phyloP scores from a whole-genome alignment of 2,329 filamentous ascomycete species.

The Talaromyces atroroseus region DNA sequence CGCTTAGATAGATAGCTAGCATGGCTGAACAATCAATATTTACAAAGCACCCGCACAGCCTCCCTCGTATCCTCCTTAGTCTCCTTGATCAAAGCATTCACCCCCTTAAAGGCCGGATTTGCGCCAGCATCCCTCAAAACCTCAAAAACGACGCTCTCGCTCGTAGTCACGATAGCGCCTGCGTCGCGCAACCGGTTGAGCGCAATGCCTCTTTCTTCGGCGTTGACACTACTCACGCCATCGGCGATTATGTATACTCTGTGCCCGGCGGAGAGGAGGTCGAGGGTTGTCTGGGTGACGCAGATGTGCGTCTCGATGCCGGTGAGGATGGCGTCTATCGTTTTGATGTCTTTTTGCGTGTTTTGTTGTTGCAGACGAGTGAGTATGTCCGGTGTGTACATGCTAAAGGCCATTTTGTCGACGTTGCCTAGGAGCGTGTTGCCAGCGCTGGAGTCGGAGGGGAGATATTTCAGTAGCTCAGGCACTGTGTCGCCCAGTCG shows the following conservation, averaged over 20 bases:
- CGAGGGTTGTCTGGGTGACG: constrained; percentile 84
- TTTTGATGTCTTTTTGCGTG: background rate
- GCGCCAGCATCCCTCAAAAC: constrained; percentile 74
- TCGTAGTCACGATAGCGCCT: constrained; percentile 74
- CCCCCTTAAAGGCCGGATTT: constrained; percentile 58
- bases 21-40: constrained; percentile 39
- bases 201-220: constrained; percentile 73
- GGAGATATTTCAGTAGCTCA: constrained; percentile 54
- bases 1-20: background rate
- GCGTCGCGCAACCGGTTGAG: constrained; percentile 68
- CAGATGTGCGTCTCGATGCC: constrained; percentile 95
- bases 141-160: constrained; percentile 88
- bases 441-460: constrained; percentile 25
- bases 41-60: constrained; percentile 61
- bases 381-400: constrained; percentile 68
- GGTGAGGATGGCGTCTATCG: constrained; percentile 65
- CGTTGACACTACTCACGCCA: constrained; percentile 82
- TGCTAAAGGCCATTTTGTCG: constrained; percentile 89
- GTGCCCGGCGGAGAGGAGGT: constrained; percentile 69
- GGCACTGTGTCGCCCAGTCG: constrained; percentile 75
- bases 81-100: constrained; percentile 76
- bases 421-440: constrained; percentile 46
- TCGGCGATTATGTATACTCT: constrained; percentile 83
- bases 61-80: constrained; percentile 64
- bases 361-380: constrained; percentile 20